Conservation (phyloP, 352 stramenopile genomes). For the Albugo candida region DNA sequence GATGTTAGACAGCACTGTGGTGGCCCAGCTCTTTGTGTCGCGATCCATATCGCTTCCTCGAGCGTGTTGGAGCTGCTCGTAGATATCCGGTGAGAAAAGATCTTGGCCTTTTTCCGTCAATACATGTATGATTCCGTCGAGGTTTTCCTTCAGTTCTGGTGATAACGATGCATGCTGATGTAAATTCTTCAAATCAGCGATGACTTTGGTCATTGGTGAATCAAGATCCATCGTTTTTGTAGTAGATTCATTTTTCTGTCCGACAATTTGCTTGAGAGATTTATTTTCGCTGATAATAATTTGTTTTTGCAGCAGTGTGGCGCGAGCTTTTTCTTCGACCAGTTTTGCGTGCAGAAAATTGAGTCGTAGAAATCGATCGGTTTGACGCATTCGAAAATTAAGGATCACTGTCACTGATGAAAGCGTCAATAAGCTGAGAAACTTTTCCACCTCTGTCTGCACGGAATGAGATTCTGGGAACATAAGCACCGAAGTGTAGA, state of each 20-base stretch:
- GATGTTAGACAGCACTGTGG: conserved; percentile 56
- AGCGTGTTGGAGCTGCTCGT: conserved; percentile 60
- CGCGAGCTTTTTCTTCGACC: conserved; percentile 40
- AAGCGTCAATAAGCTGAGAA: conserved; percentile 42
- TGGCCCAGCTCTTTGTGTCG: conserved; percentile 62
- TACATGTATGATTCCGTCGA: conserved; percentile 50
- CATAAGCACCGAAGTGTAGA: conserved; percentile 21
- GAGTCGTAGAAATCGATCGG: conserved; percentile 43
- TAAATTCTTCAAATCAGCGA: conserved; percentile 55
- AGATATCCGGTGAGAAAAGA: conserved; percentile 59
- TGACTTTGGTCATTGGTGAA: conserved; percentile 59
- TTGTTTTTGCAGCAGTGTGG: conserved; percentile 48
- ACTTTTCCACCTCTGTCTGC: conserved; percentile 55
- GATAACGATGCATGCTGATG: conserved; percentile 36
- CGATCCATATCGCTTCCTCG: conserved; percentile 42
- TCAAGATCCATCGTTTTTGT: conserved; percentile 50
- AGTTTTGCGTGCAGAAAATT: conserved; percentile 61
- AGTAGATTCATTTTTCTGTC: conserved; percentile 22
- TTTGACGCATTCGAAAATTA: conserved; percentile 47
- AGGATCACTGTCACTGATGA: conserved; percentile 28
- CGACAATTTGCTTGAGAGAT: conserved; percentile 64
- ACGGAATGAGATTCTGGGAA: conserved; percentile 35
- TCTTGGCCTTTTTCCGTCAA: conserved; percentile 69
- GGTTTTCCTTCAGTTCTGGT: conserved; percentile 40
- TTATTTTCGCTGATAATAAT: conserved; percentile 76